A percentile compares a stretch with the other conserved stretches of the same genome.
These are phyloP conservation scores for Aspergillus hiratsukae DNA, from an alignment of 2,329 filamentous ascomycete species.

Conservation along the genomic window DNA sequence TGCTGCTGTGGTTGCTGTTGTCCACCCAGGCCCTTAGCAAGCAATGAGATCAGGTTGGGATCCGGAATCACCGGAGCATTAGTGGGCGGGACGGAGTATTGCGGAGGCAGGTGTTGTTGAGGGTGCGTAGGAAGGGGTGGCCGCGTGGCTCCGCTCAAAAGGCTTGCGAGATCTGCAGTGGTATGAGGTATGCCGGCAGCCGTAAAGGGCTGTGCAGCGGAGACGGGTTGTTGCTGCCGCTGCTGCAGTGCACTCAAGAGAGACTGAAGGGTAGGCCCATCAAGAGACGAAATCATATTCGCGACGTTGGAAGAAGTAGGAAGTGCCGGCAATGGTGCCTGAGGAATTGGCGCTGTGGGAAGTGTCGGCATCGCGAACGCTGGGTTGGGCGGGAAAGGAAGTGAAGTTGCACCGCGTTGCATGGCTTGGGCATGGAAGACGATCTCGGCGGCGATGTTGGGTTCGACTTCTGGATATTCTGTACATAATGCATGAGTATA, in stretches of 20 bases:
- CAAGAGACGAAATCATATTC: constrained; percentile 62
- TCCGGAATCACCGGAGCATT: constrained; percentile 28
- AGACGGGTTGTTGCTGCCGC: constrained; percentile 32
- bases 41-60: constrained; percentile 34
- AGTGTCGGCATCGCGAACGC: constrained; percentile 34
- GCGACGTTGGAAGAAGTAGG: constrained; percentile 52
- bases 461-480: constrained; percentile 81
- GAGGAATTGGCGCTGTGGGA: constrained; percentile 28
- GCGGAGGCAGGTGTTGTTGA: constrained; percentile 25
- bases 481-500: background rate
- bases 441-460: constrained; percentile 72
- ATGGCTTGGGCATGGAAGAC: constrained; percentile 57
- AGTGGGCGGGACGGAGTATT: constrained; percentile 26
- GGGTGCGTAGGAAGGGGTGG: constrained; percentile 30
- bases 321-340: constrained; percentile 30
- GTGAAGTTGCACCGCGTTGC: constrained; percentile 33
- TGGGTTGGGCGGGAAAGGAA: constrained; percentile 34
- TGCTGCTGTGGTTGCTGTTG: constrained; percentile 34
- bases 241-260: constrained; percentile 59
- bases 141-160: constrained; percentile 37
- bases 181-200: constrained; percentile 28
- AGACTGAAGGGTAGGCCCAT: constrained; percentile 66
- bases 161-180: constrained; percentile 38
- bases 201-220: constrained; percentile 32
- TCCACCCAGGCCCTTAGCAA: constrained; percentile 35